Evolutionary conservation across 306 rosid species (phyloP).

Genomic region (Rubus idaeus): DNA sequence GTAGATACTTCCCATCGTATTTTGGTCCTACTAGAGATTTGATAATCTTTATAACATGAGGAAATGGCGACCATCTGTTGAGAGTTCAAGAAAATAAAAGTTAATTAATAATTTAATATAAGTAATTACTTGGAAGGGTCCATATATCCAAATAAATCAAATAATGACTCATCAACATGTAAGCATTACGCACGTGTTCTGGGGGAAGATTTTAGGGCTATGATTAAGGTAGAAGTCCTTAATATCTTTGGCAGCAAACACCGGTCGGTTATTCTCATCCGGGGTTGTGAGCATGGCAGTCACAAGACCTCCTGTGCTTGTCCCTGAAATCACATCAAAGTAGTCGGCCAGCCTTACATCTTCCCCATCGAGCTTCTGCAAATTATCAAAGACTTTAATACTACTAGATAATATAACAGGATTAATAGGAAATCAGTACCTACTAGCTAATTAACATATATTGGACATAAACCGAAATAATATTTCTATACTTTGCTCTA

Average conservation of each 20-base stretch:
- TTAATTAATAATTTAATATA: background rate
- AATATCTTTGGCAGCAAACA: constrained; percentile 61
- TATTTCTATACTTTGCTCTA: background rate
- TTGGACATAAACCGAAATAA: background rate
- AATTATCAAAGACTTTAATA: background rate
- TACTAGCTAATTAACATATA: background rate
- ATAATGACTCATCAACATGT: too few relatives aligned
- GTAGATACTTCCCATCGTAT: constrained; percentile 71
- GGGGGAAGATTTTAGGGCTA: constrained; percentile 60
- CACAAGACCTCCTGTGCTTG: constrained; percentile 67
- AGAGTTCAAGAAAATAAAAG: background rate
- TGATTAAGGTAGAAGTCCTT: constrained; percentile 54
- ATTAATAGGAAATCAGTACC: background rate
- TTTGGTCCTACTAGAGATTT: constrained; percentile 59
- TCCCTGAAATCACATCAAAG: constrained; percentile 66
- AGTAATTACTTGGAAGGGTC: background rate
- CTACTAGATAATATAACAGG: background rate
- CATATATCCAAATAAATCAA: background rate
- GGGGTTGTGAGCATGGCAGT: constrained; percentile 66
- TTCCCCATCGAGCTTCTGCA: constrained; percentile 63
- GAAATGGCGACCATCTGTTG: constrained; percentile 31
- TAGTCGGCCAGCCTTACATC: constrained; percentile 60
- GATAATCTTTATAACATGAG: constrained; percentile 6
- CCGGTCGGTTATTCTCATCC: constrained; percentile 55
- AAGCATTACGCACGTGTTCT: constrained; percentile 25